Base-by-base conservation (phyloP, 768 basidiomycete species). In the Polyporus arcularius region DNA sequence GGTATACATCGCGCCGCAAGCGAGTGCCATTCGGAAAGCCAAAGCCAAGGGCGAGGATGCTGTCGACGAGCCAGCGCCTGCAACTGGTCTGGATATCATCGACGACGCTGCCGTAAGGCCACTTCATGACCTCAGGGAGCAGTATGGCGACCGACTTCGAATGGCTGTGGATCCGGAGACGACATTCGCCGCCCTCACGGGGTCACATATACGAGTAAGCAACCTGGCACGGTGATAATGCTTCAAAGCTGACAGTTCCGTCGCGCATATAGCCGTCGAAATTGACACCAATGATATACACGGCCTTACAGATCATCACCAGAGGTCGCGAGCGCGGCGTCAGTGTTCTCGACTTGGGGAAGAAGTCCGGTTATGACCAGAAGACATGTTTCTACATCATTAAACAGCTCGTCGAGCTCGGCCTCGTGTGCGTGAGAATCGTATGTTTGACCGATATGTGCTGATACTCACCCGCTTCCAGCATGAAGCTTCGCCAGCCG, bases 321-420 rank as follows among this genome's bases (percentile, higher is more conserved):
- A 82, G 90, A 40, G 90, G 89, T 3, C 78, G 93, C 60, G 88
- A 90, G 59, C 75, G 81, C 18, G 94, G 94, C 11, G 82, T 92
- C 15, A 88, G 90, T 7, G 87, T 90, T 48, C 84, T 94, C 12
- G 83, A 90, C 35, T 79, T 96, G 14, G 90, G 90, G 28, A 85
- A 85, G 65, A 80, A 84, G 68, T 88, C 93, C 10, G 85, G 84
- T 51, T 94, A 96, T 68, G 93, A 94, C 69, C 91, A 92, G 70
- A 95, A 94, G 73, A 90, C 90, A 1, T 92, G 92, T 64, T 92
- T 92, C 71, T 95, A 96, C 73, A 83, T 94, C 59, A 84, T 93
- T 58, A 84, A 86, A 65, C 86, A 91, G 65, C 77, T 96, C 16
- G 79, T 87, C 2, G 85, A 88, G 53, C 77, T 96, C 55, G 85